phyloP scores from a whole-genome alignment of 208 protist genomes.

The Porcisia hertigi region DNA sequence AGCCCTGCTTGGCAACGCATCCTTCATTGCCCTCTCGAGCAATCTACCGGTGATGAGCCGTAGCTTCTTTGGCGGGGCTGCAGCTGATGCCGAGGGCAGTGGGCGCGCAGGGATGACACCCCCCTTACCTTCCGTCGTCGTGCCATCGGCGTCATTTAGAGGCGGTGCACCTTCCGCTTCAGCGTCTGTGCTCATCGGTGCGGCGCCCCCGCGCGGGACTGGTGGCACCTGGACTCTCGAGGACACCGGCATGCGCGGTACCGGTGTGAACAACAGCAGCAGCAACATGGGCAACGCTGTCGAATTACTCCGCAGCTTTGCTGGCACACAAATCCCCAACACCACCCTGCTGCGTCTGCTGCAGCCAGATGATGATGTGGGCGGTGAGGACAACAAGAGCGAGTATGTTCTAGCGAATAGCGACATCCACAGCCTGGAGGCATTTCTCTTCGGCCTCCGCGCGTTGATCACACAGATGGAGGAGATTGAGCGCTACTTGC shows the following conservation, averaged over 20 bases:
- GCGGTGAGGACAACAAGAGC: conserved; percentile 33
- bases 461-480: conserved; percentile 67
- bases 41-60: conserved; percentile 22
- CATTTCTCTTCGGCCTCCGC: conserved; percentile 81
- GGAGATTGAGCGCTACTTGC: conserved; percentile 68
- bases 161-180: neutral
- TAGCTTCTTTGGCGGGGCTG: neutral
- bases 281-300: neutral
- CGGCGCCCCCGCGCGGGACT: neutral
- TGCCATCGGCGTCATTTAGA: neutral
- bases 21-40: conserved; percentile 15
- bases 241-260: neutral
- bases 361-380: conserved; percentile 27
- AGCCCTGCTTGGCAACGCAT: conserved; percentile 27
- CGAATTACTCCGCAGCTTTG: conserved; percentile 8
- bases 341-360: conserved; percentile 1
- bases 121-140: neutral
- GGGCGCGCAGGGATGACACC: neutral
- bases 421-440: conserved; percentile 86
- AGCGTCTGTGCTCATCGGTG: neutral
- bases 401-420: conserved; percentile 81
- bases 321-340: neutral
- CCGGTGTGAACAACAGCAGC: conserved; percentile 3
- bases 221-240: neutral
- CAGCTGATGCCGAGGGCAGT: neutral